These are phyloP conservation scores for Leccinum sublutescens DNA, from an alignment of 768 basidiomycete genomes.

Conservation along the genomic window DNA sequence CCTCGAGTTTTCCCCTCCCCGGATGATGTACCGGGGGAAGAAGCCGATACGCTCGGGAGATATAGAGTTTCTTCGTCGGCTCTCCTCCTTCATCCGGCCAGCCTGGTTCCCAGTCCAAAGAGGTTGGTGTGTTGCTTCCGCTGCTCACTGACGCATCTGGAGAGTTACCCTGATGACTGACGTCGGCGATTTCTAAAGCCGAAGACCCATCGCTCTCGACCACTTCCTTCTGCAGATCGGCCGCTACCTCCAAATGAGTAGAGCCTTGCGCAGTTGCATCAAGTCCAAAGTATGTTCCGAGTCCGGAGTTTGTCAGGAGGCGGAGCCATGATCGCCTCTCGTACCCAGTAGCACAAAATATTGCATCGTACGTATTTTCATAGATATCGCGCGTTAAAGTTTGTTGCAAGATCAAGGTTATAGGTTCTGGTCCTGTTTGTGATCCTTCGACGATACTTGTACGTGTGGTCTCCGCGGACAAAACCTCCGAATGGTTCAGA, in stretches of 20 bases:
- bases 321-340: conserved; percentile 47
- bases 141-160: conserved; percentile 1
- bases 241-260: conserved; percentile 11
- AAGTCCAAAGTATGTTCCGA: conserved; percentile 40
- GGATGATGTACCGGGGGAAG: conserved; percentile 24
- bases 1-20: conserved; percentile 9
- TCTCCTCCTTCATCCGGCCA: conserved; percentile 19
- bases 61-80: conserved; percentile 19
- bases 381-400: conserved; percentile 34
- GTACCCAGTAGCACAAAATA: conserved; percentile 56
- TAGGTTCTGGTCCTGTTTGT: conserved; percentile 1
- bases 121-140: conserved; percentile 9
- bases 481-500: conserved; percentile 37
- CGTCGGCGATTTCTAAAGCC: conserved; percentile 6
- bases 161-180: neutral
- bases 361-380: conserved; percentile 41
- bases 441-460: neutral
- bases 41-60: conserved; percentile 44
- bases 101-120: conserved; percentile 20
- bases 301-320: conserved; percentile 38
- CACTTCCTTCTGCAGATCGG: neutral
- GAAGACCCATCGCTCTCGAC: neutral
- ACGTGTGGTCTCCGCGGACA: conserved; percentile 26
- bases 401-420: conserved; percentile 36
- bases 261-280: conserved; percentile 4